A percentile compares a stretch with the other conserved stretches of the same genome.
Conservation (phyloP, 2,329 filamentous ascomycete species). For the Colletotrichum sp. region DNA sequence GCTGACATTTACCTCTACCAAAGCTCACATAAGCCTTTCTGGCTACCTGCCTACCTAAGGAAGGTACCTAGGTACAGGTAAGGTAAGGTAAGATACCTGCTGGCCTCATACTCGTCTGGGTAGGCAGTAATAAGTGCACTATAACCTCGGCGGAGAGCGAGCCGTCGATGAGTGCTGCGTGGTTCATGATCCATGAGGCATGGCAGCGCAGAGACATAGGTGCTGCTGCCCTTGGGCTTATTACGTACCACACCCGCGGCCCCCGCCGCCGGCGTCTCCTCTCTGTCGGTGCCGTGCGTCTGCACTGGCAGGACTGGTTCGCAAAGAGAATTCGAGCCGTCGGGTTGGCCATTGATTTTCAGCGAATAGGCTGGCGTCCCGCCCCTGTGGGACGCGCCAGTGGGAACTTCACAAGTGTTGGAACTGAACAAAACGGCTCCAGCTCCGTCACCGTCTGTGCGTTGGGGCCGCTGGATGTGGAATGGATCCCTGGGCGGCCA, state of each 20-base stretch:
- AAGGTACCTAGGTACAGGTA: no score
- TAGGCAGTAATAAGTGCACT: not conserved
- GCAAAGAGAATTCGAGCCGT: not conserved
- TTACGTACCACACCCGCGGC: not conserved
- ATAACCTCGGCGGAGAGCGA: not conserved
- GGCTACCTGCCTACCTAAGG: not conserved
- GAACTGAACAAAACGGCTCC: constrained; percentile 4
- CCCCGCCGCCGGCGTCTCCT: not conserved
- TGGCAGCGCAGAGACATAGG: not conserved
- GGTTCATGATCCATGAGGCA: not conserved
- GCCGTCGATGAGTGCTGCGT: not conserved
- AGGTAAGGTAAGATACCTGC: not conserved
- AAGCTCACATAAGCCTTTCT: not conserved
- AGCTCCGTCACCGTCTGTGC: constrained; percentile 17
- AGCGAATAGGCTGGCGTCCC: constrained; percentile 19
- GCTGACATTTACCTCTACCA: not conserved
- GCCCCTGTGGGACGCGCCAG: constrained; percentile 11
- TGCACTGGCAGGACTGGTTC: not conserved
- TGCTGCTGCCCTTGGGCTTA: not conserved
- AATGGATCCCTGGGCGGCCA: not conserved
- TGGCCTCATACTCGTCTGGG: not conserved
- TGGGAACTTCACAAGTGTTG: not conserved
- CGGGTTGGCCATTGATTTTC: not conserved
- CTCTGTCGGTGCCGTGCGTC: not conserved
- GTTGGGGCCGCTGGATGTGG: not conserved